Conservation (phyloP, 1,284 basidiomycete genomes). For the Naganishia sp. region DNA sequence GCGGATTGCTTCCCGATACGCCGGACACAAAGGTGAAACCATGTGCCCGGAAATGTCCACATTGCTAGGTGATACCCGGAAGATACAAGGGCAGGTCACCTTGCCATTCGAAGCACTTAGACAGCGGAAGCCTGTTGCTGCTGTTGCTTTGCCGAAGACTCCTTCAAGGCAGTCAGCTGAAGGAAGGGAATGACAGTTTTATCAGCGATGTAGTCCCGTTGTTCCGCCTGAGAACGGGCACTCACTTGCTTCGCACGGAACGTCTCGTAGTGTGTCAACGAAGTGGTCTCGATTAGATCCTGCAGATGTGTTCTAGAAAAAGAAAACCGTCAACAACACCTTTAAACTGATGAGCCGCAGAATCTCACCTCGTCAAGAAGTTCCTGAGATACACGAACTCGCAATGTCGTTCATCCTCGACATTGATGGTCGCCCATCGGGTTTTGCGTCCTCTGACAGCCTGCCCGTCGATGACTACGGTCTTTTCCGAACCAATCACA, state of each 20-base stretch:
- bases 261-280: constrained; percentile 98
- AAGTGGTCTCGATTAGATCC: constrained; percentile 97
- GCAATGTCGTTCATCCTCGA: constrained; percentile 95
- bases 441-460: constrained; percentile 94
- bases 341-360: neutral
- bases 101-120: neutral
- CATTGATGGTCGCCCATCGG: constrained; percentile 97
- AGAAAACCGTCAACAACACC: constrained; percentile 7
- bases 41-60: no score
- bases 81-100: neutral
- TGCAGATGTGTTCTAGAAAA: constrained; percentile 82
- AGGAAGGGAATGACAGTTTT: neutral
- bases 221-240: neutral
- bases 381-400: constrained; percentile 97
- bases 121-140: constrained; percentile 15
- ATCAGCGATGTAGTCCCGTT: neutral
- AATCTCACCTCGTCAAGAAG: constrained; percentile 77
- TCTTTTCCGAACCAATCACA: constrained; percentile 91
- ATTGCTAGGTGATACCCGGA: no score
- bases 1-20: no score
- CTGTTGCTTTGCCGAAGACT: constrained; percentile 49
- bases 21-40: no score
- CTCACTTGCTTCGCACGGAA: constrained; percentile 90
- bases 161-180: constrained; percentile 47
- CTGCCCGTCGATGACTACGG: constrained; percentile 92